Evolutionary conservation across 2,329 filamentous ascomycete genomes (phyloP).

Genomic region (Gyromitra esculenta): DNA sequence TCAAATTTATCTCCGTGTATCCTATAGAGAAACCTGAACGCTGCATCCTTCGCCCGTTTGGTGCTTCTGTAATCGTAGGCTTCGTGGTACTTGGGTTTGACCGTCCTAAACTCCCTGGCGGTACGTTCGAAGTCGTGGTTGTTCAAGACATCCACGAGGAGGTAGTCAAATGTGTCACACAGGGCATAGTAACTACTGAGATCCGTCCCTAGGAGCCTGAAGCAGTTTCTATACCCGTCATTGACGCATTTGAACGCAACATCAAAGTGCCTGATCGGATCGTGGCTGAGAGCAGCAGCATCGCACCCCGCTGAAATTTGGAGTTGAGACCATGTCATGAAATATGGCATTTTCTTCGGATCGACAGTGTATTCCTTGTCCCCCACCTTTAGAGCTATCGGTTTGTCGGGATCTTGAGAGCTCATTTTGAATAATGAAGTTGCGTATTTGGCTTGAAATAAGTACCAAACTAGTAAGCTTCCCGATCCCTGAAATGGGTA

Average conservation of each 20-base stretch:
- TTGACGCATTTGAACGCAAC: background rate
- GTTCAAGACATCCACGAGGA: constrained; percentile 2
- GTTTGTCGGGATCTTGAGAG: background rate
- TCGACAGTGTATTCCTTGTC: background rate
- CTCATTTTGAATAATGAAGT: too few relatives aligned
- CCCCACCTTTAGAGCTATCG: background rate
- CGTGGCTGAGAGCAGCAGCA: background rate
- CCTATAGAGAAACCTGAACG: constrained; percentile 1
- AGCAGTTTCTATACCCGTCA: background rate
- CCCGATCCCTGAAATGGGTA: too few relatives aligned
- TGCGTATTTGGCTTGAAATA: too few relatives aligned
- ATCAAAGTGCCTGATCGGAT: background rate
- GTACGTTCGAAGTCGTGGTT: background rate
- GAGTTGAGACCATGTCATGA: background rate
- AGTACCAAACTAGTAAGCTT: too few relatives aligned
- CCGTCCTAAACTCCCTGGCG: background rate
- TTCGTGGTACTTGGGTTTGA: background rate
- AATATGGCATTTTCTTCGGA: constrained; percentile 4
- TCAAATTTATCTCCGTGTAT: background rate
- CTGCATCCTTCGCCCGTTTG: background rate
- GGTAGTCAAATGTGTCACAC: constrained; percentile 1
- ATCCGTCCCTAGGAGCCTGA: background rate
- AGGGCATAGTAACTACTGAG: background rate
- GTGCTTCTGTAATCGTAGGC: background rate
- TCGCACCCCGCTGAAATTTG: background rate